Evolutionary conservation across 805 yeast genomes (phyloP), one percentile per base, ranked within the genome.

Genomic region (Suhomyces prunicola): DNA sequence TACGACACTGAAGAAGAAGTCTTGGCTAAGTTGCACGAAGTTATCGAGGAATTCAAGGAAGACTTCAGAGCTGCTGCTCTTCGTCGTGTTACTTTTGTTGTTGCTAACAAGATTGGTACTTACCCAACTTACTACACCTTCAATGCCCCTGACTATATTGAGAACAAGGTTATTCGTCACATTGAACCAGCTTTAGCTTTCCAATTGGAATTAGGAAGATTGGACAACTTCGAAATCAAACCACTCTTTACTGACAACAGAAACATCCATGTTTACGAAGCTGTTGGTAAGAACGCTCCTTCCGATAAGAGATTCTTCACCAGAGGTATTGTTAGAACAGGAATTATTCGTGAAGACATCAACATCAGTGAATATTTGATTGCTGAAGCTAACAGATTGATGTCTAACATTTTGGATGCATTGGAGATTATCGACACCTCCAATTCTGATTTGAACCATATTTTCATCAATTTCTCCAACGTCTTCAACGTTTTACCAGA

Each of bases 101-200:
- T 94, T 61, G 96, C 96, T 56, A 84, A 85, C 68, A 81, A 79
- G 51, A 85, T 84, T 63, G 98, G 98, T 58, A 70, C 88, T 48
- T 92, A 93, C 72, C 99, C 99, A 63, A 89, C 88, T 72, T 94
- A 93, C 78, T 94, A 86, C 78, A 94, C 98, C 39, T 94, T 90
- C 82, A 89, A 88, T 65, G 96, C 93, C 56, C 96, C 96, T 50
- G 80, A 80, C 36, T 94, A 88, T 68, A 65, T 63, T 35, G 99
- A 94, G 76, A 96, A 94, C 76, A 84, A 86, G 73, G 92, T 92
- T 19, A 88, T 94, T 69, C 91, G 99, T 78, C 97, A 94, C 70
- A 91, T 94, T 62, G 98, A 94, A 73, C 99, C 99, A 23, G 97
- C 98, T 42, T 80, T 93, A 64, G 98, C 99, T 50, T 94, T 85